Conservation (phyloP, 73 alveolate genomes). For the Effrenium voratum region DNA sequence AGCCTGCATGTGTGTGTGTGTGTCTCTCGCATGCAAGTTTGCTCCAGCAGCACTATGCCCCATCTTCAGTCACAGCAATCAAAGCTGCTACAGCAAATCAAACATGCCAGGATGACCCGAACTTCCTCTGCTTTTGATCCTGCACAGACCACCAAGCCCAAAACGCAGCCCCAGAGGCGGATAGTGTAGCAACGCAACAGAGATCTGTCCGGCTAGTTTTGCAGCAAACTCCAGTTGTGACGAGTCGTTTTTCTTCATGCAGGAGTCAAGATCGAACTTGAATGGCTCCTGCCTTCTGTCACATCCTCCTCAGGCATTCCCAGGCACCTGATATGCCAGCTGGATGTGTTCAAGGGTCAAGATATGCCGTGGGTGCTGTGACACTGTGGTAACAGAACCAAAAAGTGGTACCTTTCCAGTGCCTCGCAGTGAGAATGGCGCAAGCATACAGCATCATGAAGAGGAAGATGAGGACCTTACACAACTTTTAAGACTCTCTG, state of each 20-base stretch:
- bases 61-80: not conserved
- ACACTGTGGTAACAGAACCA: not conserved
- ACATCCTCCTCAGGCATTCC: constrained; percentile 46
- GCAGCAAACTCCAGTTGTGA: not conserved
- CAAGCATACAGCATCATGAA: constrained; percentile 80
- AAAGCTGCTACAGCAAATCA: not conserved
- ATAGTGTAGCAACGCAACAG: too few relatives aligned
- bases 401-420: not conserved
- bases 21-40: too few relatives aligned
- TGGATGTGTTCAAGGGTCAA: not conserved
- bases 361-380: not conserved
- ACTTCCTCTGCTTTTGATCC: constrained; percentile 89
- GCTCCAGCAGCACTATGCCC: too few relatives aligned
- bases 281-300: constrained; percentile 30
- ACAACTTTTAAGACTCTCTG: not conserved
- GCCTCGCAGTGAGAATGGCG: constrained; percentile 73
- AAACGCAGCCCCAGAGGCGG: too few relatives aligned
- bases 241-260: too few relatives aligned
- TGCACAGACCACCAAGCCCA: not conserved
- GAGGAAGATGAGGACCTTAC: constrained; percentile 67
- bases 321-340: constrained; percentile 30
- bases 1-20: too few relatives aligned
- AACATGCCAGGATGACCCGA: constrained; percentile 9
- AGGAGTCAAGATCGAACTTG: not conserved
- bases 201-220: not conserved